phyloP scores from a whole-genome alignment of 495 filamentous ascomycete genomes.

The Rostrohypoxylon terebratum region DNA sequence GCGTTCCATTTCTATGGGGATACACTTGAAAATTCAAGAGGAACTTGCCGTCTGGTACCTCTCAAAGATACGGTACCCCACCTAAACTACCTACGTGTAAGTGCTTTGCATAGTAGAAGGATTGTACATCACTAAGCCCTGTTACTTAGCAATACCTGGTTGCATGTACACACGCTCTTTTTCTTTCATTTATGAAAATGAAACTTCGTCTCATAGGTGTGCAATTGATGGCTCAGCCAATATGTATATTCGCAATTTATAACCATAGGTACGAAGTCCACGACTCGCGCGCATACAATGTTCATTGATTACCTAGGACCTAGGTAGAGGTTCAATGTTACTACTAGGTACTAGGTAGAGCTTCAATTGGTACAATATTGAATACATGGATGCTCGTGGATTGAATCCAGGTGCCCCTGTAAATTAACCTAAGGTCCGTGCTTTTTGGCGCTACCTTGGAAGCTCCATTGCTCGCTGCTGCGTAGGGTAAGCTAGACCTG shows the following conservation, averaged over 20 bases:
- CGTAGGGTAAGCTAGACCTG: conserved; percentile 18
- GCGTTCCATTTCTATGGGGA: conserved; percentile 8
- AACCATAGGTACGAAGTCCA: conserved; percentile 33
- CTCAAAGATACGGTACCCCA: conserved; percentile 28
- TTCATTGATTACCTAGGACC: conserved; percentile 27
- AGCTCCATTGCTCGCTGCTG: neutral
- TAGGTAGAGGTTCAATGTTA: conserved; percentile 23
- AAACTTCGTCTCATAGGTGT: conserved; percentile 28
- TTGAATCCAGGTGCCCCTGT: conserved; percentile 11
- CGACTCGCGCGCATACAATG: conserved; percentile 36
- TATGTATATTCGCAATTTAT: conserved; percentile 39
- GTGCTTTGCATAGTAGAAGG: conserved; percentile 39
- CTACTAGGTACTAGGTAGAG: neutral
- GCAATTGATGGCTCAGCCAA: conserved; percentile 29
- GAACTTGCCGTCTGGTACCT: conserved; percentile 41
- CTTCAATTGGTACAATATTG: no score
- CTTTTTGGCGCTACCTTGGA: conserved; percentile 8
- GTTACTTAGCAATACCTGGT: conserved; percentile 4
- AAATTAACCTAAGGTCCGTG: conserved; percentile 38
- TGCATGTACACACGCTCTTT: conserved; percentile 15
- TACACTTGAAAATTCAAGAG: conserved; percentile 17
- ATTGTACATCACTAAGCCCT: conserved; percentile 28
- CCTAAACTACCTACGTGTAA: conserved; percentile 36
- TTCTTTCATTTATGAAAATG: conserved; percentile 32
- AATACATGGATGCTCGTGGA: no score